These are phyloP conservation scores for Aspergillus indologenus DNA, from an alignment of 495 filamentous ascomycete species.

Conservation along the genomic window DNA sequence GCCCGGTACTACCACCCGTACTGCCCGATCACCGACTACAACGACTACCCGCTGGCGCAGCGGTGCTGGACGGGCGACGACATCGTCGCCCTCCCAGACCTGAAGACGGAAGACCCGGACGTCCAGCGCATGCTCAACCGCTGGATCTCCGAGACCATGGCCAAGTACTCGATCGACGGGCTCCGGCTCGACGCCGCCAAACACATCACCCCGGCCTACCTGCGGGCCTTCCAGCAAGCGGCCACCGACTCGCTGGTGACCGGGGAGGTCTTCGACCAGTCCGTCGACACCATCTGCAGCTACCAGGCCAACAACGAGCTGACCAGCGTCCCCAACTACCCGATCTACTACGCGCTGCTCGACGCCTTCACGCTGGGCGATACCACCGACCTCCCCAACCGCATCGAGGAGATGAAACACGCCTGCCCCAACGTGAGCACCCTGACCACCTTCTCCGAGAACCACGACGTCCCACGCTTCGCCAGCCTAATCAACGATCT, in stretches of 20 bases:
- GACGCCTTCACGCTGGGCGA: conserved; percentile 58
- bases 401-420: conserved; percentile 47
- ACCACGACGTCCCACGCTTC: conserved; percentile 70
- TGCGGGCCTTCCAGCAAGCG: conserved; percentile 50
- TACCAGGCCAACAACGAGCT: conserved; percentile 22
- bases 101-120: conserved; percentile 59
- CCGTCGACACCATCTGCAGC: conserved; percentile 17
- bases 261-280: conserved; percentile 19
- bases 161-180: conserved; percentile 71
- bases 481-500: conserved; percentile 42
- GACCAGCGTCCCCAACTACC: conserved; percentile 64
- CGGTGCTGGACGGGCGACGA: conserved; percentile 62
- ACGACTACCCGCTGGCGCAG: conserved; percentile 47
- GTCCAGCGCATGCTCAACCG: conserved; percentile 53
- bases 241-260: conserved; percentile 16
- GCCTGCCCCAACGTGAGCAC: conserved; percentile 56
- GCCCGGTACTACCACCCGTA: conserved; percentile 60
- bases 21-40: conserved; percentile 64
- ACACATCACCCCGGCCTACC: conserved; percentile 67
- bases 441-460: conserved; percentile 71
- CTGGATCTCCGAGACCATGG: conserved; percentile 63
- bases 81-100: conserved; percentile 60
- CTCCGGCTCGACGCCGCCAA: conserved; percentile 75
- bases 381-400: conserved; percentile 50
- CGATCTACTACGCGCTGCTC: conserved; percentile 61